Base-by-base conservation (phyloP, 225 moss, liverwort and hornwort species). In the Sphagnum contortum region DNA sequence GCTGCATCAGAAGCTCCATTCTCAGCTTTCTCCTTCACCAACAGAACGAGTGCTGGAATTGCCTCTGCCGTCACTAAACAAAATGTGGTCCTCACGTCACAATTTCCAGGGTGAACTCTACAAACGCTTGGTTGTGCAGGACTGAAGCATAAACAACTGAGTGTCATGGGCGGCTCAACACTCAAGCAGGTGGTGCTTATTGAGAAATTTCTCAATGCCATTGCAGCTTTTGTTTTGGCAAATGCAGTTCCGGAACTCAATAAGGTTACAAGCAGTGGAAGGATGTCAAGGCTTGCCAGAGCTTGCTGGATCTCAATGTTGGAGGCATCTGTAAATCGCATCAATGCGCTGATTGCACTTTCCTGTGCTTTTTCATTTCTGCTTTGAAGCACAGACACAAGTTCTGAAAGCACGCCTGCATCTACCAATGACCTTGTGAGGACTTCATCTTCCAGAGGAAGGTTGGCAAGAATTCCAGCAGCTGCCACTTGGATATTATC, bases 61-160 rank as follows among this genome's bases (percentile, higher is more conserved):
- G 82, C 82, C 7, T 65, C 75, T 6, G 82, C 78, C 66, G 66
- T 78, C 14, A 82, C 72, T 59, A 82, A 57, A 70, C 82, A 82
- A 50, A 82, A 82, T 11, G 78, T 82, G 0, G 66, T 72, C 58
- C 57, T 82, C n/a, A 66, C 67, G 67, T 68, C 75, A 50, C 82
- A 82, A 48, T 14, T 66, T 14, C 75, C 78, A 47, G 49, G 60
- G 64, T 82, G 82, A 46, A 82, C 78, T 62, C 70, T 73, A 57
- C 81, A 81, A n/a, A 48, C 8, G 2, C 60, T 48, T 6, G 12
- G 14, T 2, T 63, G 68, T 44, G 49, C 8, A 12, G 55, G 50
- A 56, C 46, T 9, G 72, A 75, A 67, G 70, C 82, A 82, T 11
- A 13, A 50, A 69, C 73, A 76, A 10, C 61, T 61, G 46, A 50